Conservation (phyloP, 805 yeast species). For the Metschnikowia bowlesiae region DNA sequence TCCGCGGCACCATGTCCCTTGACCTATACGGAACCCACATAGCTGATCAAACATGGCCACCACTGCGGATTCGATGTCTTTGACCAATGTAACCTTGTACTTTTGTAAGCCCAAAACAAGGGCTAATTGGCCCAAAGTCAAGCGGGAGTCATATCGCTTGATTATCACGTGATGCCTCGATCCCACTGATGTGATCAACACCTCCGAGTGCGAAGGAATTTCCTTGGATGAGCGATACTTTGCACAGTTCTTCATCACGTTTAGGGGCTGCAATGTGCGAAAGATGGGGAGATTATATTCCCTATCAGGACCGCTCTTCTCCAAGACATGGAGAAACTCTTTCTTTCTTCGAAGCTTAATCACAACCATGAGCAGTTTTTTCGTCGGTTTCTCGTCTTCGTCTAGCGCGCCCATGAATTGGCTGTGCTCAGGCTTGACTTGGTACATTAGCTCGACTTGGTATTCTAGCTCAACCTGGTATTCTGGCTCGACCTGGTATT, state of each 20-base stretch:
- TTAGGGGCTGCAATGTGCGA: slow-evolving; percentile 1
- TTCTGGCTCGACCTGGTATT: too few relatives aligned
- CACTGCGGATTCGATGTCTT: slow-evolving; percentile 50
- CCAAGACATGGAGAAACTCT: slow-evolving; percentile 5
- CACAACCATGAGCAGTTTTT: slow-evolving; percentile 1
- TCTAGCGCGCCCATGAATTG: too few relatives aligned
- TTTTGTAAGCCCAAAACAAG: slow-evolving; percentile 12
- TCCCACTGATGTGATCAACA: neutral
- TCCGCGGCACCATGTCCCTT: slow-evolving; percentile 81
- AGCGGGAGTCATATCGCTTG: slow-evolving; percentile 12
- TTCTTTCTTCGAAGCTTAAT: slow-evolving; percentile 2
- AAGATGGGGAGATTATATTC: slow-evolving; percentile 14
- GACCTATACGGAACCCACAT: slow-evolving; percentile 69
- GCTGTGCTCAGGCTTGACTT: too few relatives aligned
- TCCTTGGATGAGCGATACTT: slow-evolving; percentile 2
- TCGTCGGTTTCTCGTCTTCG: neutral
- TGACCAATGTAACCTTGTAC: slow-evolving; percentile 49
- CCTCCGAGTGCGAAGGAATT: neutral
- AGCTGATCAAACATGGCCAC: slow-evolving; percentile 50
- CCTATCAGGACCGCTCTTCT: slow-evolving; percentile 9
- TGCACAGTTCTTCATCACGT: slow-evolving; percentile 1
- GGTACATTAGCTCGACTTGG: too few relatives aligned
- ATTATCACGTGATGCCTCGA: slow-evolving; percentile 1
- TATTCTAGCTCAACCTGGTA: too few relatives aligned
- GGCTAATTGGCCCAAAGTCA: slow-evolving; percentile 13